Conservation (phyloP, 805 yeast species). For the Kodamaea fukazawae region DNA sequence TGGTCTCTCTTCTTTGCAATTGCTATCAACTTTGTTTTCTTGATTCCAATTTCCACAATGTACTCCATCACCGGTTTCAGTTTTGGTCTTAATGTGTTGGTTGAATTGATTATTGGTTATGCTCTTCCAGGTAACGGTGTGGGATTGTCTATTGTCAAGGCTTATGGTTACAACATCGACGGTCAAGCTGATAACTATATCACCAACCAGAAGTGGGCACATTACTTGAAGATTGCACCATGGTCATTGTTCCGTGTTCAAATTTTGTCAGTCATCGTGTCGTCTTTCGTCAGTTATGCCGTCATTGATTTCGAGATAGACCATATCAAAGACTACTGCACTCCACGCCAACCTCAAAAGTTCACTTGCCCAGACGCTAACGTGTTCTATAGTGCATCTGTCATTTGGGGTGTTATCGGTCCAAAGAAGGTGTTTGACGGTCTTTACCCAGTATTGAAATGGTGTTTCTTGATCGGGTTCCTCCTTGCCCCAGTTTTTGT, state of each 20-base stretch:
- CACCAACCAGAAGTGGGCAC: conserved; percentile 60
- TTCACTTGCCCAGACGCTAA: conserved; percentile 30
- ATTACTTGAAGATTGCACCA: conserved; percentile 64
- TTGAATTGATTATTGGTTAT: conserved; percentile 36
- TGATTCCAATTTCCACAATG: conserved; percentile 30
- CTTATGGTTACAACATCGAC: conserved; percentile 55
- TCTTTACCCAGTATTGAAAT: conserved; percentile 32
- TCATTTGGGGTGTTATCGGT: conserved; percentile 62
- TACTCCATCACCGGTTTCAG: conserved; percentile 31
- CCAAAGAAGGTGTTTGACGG: conserved; percentile 31
- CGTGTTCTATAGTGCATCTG: conserved; percentile 51
- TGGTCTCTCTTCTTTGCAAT: conserved; percentile 36
- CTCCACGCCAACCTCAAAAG: conserved; percentile 19
- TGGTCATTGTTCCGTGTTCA: conserved; percentile 49
- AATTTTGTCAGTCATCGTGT: conserved; percentile 20
- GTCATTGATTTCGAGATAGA: conserved; percentile 20
- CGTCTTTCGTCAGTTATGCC: conserved; percentile 22
- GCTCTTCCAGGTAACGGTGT: conserved; percentile 37
- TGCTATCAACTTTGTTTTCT: conserved; percentile 31
- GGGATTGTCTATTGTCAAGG: conserved; percentile 49
- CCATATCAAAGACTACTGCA: conserved; percentile 19
- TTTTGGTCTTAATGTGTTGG: conserved; percentile 35
- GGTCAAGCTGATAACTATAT: conserved; percentile 56
- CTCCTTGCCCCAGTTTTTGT: conserved; percentile 22
- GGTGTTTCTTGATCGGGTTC: conserved; percentile 34